phyloP scores from a whole-genome alignment of 129 eudicot genomes.

The Helianthus annuus region DNA sequence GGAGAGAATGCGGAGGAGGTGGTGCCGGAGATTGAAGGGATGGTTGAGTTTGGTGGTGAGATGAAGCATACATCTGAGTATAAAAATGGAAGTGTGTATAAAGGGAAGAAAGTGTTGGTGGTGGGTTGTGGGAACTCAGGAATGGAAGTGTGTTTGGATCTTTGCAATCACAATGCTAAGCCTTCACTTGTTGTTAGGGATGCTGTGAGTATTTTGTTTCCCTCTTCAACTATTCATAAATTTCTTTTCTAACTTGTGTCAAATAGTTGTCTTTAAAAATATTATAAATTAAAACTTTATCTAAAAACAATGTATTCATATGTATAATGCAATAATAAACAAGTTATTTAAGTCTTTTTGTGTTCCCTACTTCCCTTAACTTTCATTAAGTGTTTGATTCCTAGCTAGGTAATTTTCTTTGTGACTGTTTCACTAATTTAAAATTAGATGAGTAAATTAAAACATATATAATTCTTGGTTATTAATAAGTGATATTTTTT shows the following conservation, averaged over 20 bases:
- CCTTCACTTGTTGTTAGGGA: slow-evolving; percentile 97
- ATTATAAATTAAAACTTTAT: too few relatives aligned
- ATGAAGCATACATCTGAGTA: slow-evolving; percentile 79
- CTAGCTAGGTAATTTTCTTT: too few relatives aligned
- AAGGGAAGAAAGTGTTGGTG: slow-evolving; percentile 81
- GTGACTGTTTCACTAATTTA: too few relatives aligned
- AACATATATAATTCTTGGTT: too few relatives aligned
- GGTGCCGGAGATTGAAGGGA: slow-evolving; percentile 71
- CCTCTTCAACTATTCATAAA: neutral
- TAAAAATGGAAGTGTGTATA: slow-evolving; percentile 65
- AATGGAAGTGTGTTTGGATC: slow-evolving; percentile 99
- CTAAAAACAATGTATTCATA: too few relatives aligned
- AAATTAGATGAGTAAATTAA: too few relatives aligned
- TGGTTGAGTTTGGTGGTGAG: slow-evolving; percentile 62
- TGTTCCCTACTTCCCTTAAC: too few relatives aligned
- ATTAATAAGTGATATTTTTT: too few relatives aligned
- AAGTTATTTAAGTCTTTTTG: too few relatives aligned
- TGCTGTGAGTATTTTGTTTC: slow-evolving; percentile 58
- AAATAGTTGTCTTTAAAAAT: neutral
- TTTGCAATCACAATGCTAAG: slow-evolving; percentile 73
- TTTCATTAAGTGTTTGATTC: too few relatives aligned
- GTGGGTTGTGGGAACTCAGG: slow-evolving; percentile 99
- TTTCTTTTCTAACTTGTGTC: neutral
- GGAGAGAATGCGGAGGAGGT: slow-evolving; percentile 99
- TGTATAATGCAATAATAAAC: too few relatives aligned